Evolutionary conservation across 768 basidiomycete species (phyloP), one percentile per base, ranked within the genome.

Genomic region (Chalciporus piperatus): DNA sequence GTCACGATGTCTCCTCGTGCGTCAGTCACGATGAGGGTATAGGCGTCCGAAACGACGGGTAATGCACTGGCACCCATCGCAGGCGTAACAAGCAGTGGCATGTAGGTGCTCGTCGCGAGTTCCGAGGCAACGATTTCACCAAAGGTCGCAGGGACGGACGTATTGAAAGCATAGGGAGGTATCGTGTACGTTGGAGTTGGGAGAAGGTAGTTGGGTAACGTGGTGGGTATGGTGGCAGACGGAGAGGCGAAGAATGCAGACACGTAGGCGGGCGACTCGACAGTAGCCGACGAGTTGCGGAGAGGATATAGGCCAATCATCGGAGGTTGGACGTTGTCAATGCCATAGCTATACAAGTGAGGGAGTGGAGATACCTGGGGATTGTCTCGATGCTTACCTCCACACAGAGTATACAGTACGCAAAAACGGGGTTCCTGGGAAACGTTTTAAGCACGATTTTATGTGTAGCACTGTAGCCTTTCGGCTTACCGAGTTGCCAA

Each of bases 331-430:
- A 84, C 83, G 32, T 69, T 67, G 59, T 86, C 77, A 56, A 92
- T 89, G 6, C 89, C 89, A 54, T 82, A 88, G 63, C 89, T 91
- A 50, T 20, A 30, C 19, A 14, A 27, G 14, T 55, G 17, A 59
- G 52, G 13, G 25, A 7, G 45, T 48, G 27, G 50, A 49, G 27
- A 41, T 27, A 43, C 22, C 35, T 3, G 45, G 28, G n/a, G n/a
- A 14, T 35, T 10, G 37, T 20, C 14, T 6, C 37, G 8, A 12
- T 41, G 9, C 63, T 53, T 56, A 86, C 89, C 85, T 89, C 75
- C 81, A 91, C 37, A 91, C 73, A 5, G 86, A 84, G 64, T 91
- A 92, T 0, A 91, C 87, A 3, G 86, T 87, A 30, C 83, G 76
- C 48, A 92, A 61, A 64, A 91, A 91, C 0, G 84, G 75, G 1